Percentiles rank a stretch among this genome's conserved stretches.
Evolutionary conservation across 768 basidiomycete species (phyloP).

Genomic region (Symmetrospora coprosmae): DNA sequence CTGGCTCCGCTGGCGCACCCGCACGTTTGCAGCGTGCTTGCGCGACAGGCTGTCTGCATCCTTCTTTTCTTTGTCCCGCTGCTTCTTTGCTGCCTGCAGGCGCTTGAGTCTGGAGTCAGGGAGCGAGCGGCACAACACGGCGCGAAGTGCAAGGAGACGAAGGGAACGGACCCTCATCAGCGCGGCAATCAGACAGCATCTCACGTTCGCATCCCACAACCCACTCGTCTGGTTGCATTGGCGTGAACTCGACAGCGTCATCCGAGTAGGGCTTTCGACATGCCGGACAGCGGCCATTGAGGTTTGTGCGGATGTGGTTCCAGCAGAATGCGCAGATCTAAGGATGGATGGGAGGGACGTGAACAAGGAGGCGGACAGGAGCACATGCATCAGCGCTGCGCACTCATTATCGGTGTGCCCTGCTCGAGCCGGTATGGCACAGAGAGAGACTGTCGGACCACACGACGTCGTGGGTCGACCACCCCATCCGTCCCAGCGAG

Average conservation of each 20-base stretch:
- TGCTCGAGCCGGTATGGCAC: no score
- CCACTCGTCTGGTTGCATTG: conserved; percentile 87
- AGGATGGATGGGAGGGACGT: no score
- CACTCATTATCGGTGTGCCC: no score
- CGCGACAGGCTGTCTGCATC: conserved; percentile 76
- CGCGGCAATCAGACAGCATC: not conserved
- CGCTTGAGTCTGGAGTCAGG: conserved; percentile 47
- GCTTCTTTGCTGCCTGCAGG: conserved; percentile 76
- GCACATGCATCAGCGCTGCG: no score
- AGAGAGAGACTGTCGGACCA: no score
- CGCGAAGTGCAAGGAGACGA: conserved; percentile 25
- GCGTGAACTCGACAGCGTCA: conserved; percentile 83
- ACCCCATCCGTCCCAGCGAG: not conserved
- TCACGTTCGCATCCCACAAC: conserved; percentile 36
- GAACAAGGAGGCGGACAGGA: not conserved
- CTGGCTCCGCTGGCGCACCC: conserved; percentile 90
- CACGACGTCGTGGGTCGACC: no score
- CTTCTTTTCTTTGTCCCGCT: conserved; percentile 84
- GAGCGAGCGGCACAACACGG: not conserved
- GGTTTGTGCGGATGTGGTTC: conserved; percentile 92
- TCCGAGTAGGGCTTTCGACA: conserved; percentile 87
- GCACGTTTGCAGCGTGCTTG: conserved; percentile 74
- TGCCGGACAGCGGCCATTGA: conserved; percentile 91
- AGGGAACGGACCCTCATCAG: conserved; percentile 19
- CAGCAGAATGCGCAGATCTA: conserved; percentile 99